Base-by-base conservation (phyloP, 2,329 filamentous ascomycete species). In the Onygenales sp. region DNA sequence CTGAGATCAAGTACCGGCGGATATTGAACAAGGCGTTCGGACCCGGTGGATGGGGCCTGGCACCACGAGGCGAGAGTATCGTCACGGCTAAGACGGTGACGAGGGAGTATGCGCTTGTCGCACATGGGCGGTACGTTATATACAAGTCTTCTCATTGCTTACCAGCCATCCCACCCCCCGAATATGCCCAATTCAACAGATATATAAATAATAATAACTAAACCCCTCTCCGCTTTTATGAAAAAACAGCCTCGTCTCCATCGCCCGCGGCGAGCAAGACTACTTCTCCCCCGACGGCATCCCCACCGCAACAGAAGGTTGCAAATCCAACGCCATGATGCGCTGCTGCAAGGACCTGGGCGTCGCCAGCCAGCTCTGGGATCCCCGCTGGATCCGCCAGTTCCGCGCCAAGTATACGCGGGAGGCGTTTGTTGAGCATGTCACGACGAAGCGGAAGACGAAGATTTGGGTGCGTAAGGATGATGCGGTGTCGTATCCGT, bases 291-390 rank as follows among this genome's bases (percentile, higher is more conserved):
- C 88, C 36, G 91, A 96, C 61, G 86, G 87, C 52, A 90, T 98
- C 58, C 90, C 93, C 31, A 95, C 91, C 1, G 91, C 93, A 7
- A 91, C 91, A 56, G 93, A 98, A 73, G 93, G 93, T 51, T 95
- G 90, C 79, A 96, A 96, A 73, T 95, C 90, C 58, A 98, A 98
- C 67, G 93, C 93, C 10, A 78, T 98, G 60, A 94, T 97, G 84
- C 87, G 93, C 54, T 97, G 92, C 79, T 97, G 93, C 77, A 98
- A 98, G 75, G 93, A 98, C 70, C 75, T 98, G 34, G 93, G 93
- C 37, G 87, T 98, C 59, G 93, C 89, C 1, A 91, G 86, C 59
- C 93, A 98, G 72, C 80, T 98, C 17, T 98, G 93, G 93, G 93
- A 98, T 73, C 93, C 93, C 37, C 77, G 87, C 52, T 98, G 87